Conservation (phyloP, 805 yeast species). For the Pichia pseudocactophila region DNA sequence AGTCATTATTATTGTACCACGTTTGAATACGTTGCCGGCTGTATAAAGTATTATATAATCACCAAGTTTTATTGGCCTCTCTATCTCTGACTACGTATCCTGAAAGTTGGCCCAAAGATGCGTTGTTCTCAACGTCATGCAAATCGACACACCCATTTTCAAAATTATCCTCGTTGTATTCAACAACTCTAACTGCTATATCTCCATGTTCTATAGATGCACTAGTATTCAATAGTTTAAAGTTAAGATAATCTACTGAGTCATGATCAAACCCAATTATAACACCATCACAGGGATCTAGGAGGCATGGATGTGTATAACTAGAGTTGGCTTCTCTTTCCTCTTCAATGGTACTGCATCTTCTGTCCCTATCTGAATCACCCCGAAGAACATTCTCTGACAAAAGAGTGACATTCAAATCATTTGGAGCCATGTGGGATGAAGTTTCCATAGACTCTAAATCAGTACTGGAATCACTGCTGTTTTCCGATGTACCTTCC, state of each 20-base stretch:
- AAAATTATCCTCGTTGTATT: neutral
- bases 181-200: neutral
- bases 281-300: slow-evolving; percentile 44
- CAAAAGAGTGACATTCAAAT: too few relatives aligned
- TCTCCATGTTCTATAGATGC: neutral
- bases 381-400: too few relatives aligned
- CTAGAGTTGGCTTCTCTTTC: slow-evolving; percentile 43
- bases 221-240: slow-evolving; percentile 4
- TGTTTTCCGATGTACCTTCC: slow-evolving; percentile 3
- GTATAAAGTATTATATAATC: too few relatives aligned
- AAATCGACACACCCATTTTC: neutral
- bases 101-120: neutral
- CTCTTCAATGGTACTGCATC: slow-evolving; percentile 49
- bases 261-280: slow-evolving; percentile 52
- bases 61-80: slow-evolving; percentile 4
- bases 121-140: slow-evolving; percentile 3
- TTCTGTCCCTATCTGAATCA: slow-evolving; percentile 4
- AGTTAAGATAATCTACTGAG: slow-evolving; percentile 34
- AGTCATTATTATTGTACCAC: too few relatives aligned
- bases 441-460: neutral
- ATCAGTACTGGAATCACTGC: neutral
- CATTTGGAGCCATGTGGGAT: neutral
- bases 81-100: slow-evolving; percentile 3
- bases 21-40: too few relatives aligned
- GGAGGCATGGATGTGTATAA: slow-evolving; percentile 41